Evolutionary conservation across 2,329 filamentous ascomycete species (phyloP), one percentile per base, ranked within the genome.

Genomic region (Neocucurbitaria cava): DNA sequence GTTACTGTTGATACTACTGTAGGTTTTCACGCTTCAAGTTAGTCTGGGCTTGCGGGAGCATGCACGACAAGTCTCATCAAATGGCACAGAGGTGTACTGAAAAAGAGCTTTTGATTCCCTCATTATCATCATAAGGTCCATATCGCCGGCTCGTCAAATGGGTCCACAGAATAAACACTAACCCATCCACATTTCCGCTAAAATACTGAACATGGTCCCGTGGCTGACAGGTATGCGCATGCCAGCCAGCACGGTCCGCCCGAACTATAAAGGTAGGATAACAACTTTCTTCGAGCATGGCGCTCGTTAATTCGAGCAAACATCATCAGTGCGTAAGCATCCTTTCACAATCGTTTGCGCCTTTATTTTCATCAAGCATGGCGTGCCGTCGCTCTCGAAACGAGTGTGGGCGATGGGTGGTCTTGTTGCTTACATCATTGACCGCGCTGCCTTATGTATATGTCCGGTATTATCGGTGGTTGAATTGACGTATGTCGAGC

Each of bases 61-160:
- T n/a, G n/a, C n/a, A n/a, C n/a, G n/a, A n/a, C n/a, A n/a, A n/a
- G n/a, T n/a, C n/a, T n/a, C n/a, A n/a, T n/a, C n/a, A n/a, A n/a
- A n/a, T n/a, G n/a, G 4, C 20, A 36, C 46, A 45, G 23, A 46
- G n/a, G 41, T 15, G 15, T 30, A 35, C 31, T 45, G 20, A 61
- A 61, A 63, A 68, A 71, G 63, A 73, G 71, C 72, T 75, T 75
- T 75, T 75, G 64, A 73, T 74, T 75, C 66, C 64, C 70, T 74
- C 70, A 68, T 72, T 69, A 69, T 70, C 66, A 54, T 72, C 68
- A 70, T 65, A 61, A 68, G 58, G 54, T 52, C 62, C 56, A 47
- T 44, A 51, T 64, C 66, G 53, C 65, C 56, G 57, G 56, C 59
- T 63, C 58, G 46, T 65, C 55, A 57, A 40, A 58, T 53, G 56